Percentiles rank a stretch among this genome's conserved stretches.
These are phyloP conservation scores for Mycena olivaceomarginata DNA, from an alignment of 768 basidiomycete species.

Conservation along the genomic window DNA sequence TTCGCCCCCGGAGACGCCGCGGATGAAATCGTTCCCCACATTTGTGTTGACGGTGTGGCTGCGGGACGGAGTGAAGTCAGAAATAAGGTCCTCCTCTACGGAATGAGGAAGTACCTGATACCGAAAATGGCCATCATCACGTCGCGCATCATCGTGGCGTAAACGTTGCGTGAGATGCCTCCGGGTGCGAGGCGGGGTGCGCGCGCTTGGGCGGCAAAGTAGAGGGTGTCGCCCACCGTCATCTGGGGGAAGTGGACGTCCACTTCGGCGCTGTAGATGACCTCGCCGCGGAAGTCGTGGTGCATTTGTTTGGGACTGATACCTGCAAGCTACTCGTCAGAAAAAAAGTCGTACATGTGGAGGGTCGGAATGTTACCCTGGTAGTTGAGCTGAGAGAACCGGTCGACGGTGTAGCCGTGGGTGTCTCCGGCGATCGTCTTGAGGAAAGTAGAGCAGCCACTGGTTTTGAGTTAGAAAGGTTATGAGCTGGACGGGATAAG, in stretches of 20 bases:
- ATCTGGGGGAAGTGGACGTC: conserved; percentile 72
- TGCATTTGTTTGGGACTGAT: conserved; percentile 51
- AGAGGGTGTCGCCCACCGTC: conserved; percentile 66
- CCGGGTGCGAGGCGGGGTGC: conserved; percentile 58
- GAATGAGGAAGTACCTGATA: conserved; percentile 49
- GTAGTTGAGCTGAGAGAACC: conserved; percentile 7
- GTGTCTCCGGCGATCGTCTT: conserved; percentile 64
- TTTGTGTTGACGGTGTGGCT: conserved; percentile 74
- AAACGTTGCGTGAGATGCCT: conserved; percentile 56
- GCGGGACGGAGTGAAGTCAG: too few relatives aligned
- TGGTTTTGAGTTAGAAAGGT: not conserved
- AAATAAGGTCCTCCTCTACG: too few relatives aligned
- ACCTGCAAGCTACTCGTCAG: too few relatives aligned
- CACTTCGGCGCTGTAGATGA: conserved; percentile 63
- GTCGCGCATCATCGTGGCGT: too few relatives aligned
- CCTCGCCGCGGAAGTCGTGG: conserved; percentile 67
- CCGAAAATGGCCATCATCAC: conserved; percentile 74
- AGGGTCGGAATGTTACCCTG: conserved; percentile 60
- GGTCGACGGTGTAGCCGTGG: too few relatives aligned
- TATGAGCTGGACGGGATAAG: too few relatives aligned
- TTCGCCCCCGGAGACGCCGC: conserved; percentile 74
- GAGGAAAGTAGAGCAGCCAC: conserved; percentile 67
- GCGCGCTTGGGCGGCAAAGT: conserved; percentile 72
- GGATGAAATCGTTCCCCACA: conserved; percentile 77
- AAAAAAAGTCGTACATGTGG: too few relatives aligned